phyloP scores from a whole-genome alignment of 257 asterid species.

The Ilex asprella region DNA sequence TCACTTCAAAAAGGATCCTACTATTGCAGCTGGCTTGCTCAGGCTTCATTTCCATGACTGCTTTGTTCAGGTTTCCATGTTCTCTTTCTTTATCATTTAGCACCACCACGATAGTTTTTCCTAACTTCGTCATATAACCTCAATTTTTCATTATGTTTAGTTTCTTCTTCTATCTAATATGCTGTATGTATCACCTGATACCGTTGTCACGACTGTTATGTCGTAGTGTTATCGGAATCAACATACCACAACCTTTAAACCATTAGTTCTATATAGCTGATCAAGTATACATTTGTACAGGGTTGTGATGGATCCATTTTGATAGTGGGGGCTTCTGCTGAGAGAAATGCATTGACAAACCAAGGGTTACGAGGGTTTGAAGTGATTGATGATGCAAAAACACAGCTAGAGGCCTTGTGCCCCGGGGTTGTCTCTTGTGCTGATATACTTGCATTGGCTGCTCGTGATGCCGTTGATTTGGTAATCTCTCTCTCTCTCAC shows the following conservation, averaged over 20 bases:
- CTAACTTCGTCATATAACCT: too few species aligned
- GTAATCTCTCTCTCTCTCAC: constrained; percentile 16
- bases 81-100: too few species aligned
- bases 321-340: constrained; percentile 36
- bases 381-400: constrained; percentile 59
- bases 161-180: too few species aligned
- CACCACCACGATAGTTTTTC: too few species aligned
- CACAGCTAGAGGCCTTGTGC: constrained; percentile 48
- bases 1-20: constrained; percentile 33
- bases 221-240: too few species aligned
- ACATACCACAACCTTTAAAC: too few species aligned
- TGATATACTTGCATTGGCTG: constrained; percentile 58
- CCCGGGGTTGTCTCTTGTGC: constrained; percentile 63
- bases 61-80: constrained; percentile 42
- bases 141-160: too few species aligned
- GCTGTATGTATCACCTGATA: too few species aligned
- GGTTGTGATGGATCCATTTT: constrained; percentile 66
- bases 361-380: constrained; percentile 53
- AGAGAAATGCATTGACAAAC: constrained; percentile 43
- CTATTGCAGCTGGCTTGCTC: constrained; percentile 55
- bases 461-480: constrained; percentile 64
- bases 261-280: too few species aligned
- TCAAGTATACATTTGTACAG: constrained; percentile 17
- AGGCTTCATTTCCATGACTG: constrained; percentile 77
- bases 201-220: too few species aligned